Evolutionary conservation across 176 grass and related monocot species (phyloP).

Genomic region (Lolium rigidum): DNA sequence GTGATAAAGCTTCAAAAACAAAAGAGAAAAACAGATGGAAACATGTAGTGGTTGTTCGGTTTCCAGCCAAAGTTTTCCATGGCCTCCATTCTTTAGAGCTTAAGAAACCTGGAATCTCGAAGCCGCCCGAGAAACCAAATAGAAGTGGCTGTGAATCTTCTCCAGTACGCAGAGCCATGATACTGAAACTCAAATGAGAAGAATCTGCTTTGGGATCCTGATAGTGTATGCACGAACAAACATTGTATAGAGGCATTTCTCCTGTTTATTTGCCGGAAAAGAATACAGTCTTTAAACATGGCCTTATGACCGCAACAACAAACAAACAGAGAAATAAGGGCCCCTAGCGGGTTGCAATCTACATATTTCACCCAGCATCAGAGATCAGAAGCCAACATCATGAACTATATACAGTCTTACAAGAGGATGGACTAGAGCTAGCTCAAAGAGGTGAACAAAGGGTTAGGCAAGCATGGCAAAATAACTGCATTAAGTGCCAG

Average conservation of each 20-base stretch:
- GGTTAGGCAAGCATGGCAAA: not conserved
- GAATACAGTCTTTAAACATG: slow-evolving; percentile 2
- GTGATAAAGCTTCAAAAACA: not conserved
- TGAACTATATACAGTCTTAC: slow-evolving; percentile 16
- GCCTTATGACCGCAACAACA: not conserved
- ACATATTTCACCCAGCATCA: not conserved
- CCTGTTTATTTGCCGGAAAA: not conserved
- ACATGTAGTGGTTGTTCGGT: not conserved
- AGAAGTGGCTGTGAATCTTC: not conserved
- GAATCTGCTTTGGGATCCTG: not conserved
- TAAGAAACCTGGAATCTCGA: not conserved
- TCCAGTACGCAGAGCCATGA: not conserved
- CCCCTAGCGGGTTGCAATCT: not conserved
- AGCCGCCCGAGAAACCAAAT: not conserved
- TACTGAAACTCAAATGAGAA: not conserved
- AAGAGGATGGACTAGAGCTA: not conserved
- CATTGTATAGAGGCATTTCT: not conserved
- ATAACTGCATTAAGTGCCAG: not conserved
- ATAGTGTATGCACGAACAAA: not conserved
- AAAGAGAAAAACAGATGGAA: not conserved
- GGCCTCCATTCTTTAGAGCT: not conserved
- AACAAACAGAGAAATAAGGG: not conserved
- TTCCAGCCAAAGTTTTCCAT: not conserved
- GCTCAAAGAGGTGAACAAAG: not conserved
- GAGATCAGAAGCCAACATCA: not conserved